Percentiles rank a stretch among this genome's conserved stretches.
phyloP scores from a whole-genome alignment of 1,139 yeast genomes.

The Taphrina wiesneri region DNA sequence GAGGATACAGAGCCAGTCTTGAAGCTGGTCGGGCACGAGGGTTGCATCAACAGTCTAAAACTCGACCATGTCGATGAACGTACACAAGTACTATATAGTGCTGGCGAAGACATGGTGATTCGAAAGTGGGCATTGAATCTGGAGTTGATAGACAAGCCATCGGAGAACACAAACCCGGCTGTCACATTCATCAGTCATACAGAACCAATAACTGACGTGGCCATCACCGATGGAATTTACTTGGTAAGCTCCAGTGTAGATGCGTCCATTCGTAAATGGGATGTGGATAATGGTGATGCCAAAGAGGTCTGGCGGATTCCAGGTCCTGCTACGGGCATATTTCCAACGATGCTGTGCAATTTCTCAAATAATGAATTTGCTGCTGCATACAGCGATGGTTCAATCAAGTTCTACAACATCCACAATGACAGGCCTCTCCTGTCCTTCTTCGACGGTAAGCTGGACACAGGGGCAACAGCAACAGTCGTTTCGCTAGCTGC shows the following conservation, averaged over 20 bases:
- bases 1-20: not conserved
- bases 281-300: not conserved
- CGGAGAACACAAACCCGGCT: not conserved
- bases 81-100: not conserved
- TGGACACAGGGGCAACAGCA: not conserved
- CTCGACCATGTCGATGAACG: not conserved
- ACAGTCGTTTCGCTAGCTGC: not conserved
- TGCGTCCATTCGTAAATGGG: constrained; percentile 4
- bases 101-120: constrained; percentile 9
- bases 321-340: not conserved
- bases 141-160: not conserved
- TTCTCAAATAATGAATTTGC: not conserved
- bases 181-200: constrained; percentile 2
- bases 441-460: not conserved
- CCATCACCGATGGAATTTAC: not conserved
- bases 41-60: not conserved
- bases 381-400: constrained; percentile 7
- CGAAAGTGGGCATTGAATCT: constrained; percentile 2
- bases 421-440: not conserved
- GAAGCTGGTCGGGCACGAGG: not conserved
- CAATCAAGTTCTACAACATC: not conserved
- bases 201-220: not conserved
- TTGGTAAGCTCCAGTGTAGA: not conserved
- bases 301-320: not conserved
- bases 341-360: not conserved